phyloP scores from a whole-genome alignment of 768 basidiomycete genomes.

The Mycena olivaceomarginata region DNA sequence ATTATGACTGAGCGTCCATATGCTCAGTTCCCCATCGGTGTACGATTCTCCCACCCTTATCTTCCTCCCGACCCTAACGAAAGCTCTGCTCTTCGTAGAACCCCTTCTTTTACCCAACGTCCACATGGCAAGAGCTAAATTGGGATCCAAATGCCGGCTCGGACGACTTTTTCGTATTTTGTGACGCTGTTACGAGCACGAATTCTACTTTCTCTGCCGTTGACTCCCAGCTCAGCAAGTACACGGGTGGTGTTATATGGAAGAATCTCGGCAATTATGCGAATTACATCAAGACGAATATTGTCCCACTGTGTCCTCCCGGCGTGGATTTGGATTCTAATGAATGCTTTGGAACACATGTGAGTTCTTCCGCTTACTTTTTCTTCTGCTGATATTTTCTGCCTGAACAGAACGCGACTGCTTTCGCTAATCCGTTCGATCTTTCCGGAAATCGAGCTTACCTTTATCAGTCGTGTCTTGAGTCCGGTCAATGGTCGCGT shows the following conservation, averaged over 20 bases:
- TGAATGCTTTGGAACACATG: conserved; percentile 38
- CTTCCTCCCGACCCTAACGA: conserved; percentile 2
- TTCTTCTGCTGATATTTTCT: conserved; percentile 18
- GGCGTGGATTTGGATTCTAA: conserved; percentile 38
- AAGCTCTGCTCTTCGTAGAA: conserved; percentile 23
- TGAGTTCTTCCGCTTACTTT: conserved; percentile 13
- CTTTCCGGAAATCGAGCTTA: conserved; percentile 34
- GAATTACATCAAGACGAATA: conserved; percentile 33
- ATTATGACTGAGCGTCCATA: conserved; percentile 29
- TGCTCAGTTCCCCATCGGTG: conserved; percentile 38
- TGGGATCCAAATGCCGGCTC: conserved; percentile 32
- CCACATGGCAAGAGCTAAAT: conserved; percentile 38
- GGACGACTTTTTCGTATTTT: conserved; percentile 36
- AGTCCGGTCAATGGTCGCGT: conserved; percentile 32
- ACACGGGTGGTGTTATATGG: conserved; percentile 28
- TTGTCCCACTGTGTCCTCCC: conserved; percentile 33
- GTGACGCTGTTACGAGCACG: conserved; percentile 29
- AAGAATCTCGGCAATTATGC: conserved; percentile 39
- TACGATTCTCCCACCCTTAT: conserved; percentile 36
- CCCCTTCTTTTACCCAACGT: conserved; percentile 27
- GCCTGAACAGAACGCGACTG: conserved; percentile 27
- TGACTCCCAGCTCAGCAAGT: conserved; percentile 35
- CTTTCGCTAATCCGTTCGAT: conserved; percentile 30
- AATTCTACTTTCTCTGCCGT: conserved; percentile 35
- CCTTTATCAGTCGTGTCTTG: conserved; percentile 37